Evolutionary conservation across 352 stramenopile genomes (phyloP), one percentile per base, ranked within the genome.

Genomic region (Pythium sukuiense): DNA sequence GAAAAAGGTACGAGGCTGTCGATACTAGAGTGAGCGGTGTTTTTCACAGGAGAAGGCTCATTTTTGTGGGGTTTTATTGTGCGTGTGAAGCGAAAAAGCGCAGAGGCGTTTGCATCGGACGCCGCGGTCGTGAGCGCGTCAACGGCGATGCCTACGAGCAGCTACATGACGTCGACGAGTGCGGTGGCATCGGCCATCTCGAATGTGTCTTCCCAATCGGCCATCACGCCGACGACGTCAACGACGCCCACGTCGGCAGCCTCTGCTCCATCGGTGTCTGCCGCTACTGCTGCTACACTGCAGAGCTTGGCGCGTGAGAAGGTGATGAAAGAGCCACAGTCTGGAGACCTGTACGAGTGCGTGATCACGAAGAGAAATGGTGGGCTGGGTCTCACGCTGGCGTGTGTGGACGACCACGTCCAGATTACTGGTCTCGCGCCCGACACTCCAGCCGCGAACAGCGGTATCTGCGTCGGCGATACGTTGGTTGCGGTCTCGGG

Each of bases 331-430:
- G 84, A 92, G 49, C 80, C 84, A 7, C 84, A 92, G 60, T 90
- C 81, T 2, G 83, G 83, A 3, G 84, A 92, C 60, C 55, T 92
- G n/a, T 92, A 92, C 77, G 84, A 92, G 72, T 92, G 84, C 54
- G 82, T 92, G 41, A 92, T 92, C 72, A 92, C 81, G 46, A 92
- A 92, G 59, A 73, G 81, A 9, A 92, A 92, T 62, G 84, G 84
- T 30, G 82, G 84, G 11, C 73, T 92, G 18, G 84, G 84, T 33
- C 69, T 92, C 45, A 92, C 84, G 48, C 77, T 93, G 8, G 84
- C 84, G 18, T 93, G 84, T 59, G 84, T 93, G 50, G 84, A 93
- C 69, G 82, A 91, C 71, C 84, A 93, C 74, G 84, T 93, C 27
- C 84, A 93, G 71, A 93, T 93, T 73, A 93, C 81, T 52, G 84